Base-by-base conservation (phyloP, 2,329 filamentous ascomycete species). In the Trichoderma sp. region DNA sequence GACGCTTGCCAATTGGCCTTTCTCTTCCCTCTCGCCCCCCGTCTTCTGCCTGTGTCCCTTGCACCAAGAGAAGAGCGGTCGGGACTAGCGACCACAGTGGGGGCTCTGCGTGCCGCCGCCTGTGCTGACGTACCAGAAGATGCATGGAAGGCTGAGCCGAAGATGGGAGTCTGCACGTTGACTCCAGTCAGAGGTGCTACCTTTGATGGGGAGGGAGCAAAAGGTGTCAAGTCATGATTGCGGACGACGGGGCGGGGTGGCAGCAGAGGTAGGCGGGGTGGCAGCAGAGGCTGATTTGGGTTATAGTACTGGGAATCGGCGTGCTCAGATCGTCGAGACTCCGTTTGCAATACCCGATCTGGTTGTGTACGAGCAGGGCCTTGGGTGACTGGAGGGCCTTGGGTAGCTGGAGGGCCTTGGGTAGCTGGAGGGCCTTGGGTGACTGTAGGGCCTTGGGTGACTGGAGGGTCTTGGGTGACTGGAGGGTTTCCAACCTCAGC, bases 131-230 rank as follows among this genome's bases (percentile, higher is more conserved):
- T 76, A 32, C 74, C 76, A 48, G 66, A 54, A n/a, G 63, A 59
- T 10, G 69, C 56, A 13, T 57, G 39, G 12, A 58, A 19, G 32
- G 42, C 54, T 19, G 53, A 56, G 19, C 53, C 53, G 13, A 61
- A 8, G 17, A 34, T 8, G 2, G 64, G 63, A 7, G 58, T 68
- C 25, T 80, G 22, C 78, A 75, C 75, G 78, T 82, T 70, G 78
- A 81, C 78, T 75, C 81, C 78, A 72, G 85, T 81, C 79, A 90
- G 75, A 70, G 85, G 81, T 76, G 90, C 84, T 70, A 87, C 88
- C 74, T 92, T 90, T 58, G 89, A 88, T 64, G 92, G 91, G 74
- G 92, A 91, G 29, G 92, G 91, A 61, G 92, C 92, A 74, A 90
- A 80, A 50, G 90, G 90, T 39, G 89, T 89, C 60, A 89, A 86